These are phyloP conservation scores for Parafenestella ontariensis DNA, from an alignment of 2,329 filamentous ascomycete species.

Conservation along the genomic window DNA sequence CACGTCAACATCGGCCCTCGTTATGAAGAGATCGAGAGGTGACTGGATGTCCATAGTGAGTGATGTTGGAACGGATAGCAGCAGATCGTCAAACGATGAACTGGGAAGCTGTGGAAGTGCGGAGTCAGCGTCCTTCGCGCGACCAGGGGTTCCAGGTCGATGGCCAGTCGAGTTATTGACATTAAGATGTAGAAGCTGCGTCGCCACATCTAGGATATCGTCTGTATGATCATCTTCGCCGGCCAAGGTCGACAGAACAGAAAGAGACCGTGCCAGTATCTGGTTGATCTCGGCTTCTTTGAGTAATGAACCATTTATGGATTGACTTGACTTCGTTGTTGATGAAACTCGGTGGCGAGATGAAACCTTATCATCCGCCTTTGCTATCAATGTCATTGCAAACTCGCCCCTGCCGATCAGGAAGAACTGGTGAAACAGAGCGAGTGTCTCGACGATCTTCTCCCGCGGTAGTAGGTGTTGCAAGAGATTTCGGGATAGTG, in stretches of 20 bases:
- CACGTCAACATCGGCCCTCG: conserved; percentile 73
- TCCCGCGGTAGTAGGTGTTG: conserved; percentile 80
- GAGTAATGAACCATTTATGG: conserved; percentile 69
- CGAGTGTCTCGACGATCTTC: conserved; percentile 78
- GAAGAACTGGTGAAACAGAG: conserved; percentile 84
- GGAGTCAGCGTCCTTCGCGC: conserved; percentile 41
- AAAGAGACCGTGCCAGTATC: conserved; percentile 79
- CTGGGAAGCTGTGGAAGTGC: conserved; percentile 48
- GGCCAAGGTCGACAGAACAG: conserved; percentile 77
- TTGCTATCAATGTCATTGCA: conserved; percentile 81
- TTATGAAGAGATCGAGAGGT: conserved; percentile 87
- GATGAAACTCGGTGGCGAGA: conserved; percentile 67
- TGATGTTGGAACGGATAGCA: conserved; percentile 77
- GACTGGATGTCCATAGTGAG: conserved; percentile 76
- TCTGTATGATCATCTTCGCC: conserved; percentile 76
- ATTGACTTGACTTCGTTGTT: conserved; percentile 53
- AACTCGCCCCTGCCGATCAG: conserved; percentile 90
- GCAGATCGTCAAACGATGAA: conserved; percentile 75
- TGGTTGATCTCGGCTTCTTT: conserved; percentile 88
- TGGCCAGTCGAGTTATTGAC: conserved; percentile 57
- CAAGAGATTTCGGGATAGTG: conserved; percentile 82
- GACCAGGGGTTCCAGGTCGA: conserved; percentile 51
- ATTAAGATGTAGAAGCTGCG: conserved; percentile 74
- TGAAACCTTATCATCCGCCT: conserved; percentile 82
- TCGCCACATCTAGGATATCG: conserved; percentile 82